Conservation (phyloP, 148 eudicot genomes). For the Cornus suecica region DNA sequence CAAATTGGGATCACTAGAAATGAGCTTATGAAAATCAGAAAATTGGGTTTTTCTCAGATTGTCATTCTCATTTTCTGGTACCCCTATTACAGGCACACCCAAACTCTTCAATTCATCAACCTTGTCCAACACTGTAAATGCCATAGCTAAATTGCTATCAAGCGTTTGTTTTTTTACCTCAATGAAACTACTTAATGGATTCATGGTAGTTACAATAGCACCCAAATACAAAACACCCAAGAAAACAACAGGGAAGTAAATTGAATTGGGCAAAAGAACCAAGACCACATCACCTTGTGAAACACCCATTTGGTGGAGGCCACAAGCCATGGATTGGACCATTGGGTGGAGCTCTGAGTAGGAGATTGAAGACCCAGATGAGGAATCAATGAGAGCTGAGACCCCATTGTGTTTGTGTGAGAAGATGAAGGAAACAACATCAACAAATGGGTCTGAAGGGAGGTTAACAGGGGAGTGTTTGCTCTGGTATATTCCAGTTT, state of each 20-base stretch:
- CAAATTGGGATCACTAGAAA: slow-evolving; percentile 30
- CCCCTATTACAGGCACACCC: slow-evolving; percentile 43
- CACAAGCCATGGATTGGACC: slow-evolving; percentile 64
- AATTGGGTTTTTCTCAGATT: slow-evolving; percentile 1
- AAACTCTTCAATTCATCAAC: slow-evolving; percentile 28
- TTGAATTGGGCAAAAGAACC: slow-evolving; percentile 67
- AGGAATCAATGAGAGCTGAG: slow-evolving; percentile 58
- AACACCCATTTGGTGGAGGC: slow-evolving; percentile 58
- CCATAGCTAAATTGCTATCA: slow-evolving; percentile 35
- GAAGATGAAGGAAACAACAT: slow-evolving; percentile 70
- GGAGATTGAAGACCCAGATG: slow-evolving; percentile 56
- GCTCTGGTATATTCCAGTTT: slow-evolving; percentile 71
- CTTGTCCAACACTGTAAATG: slow-evolving; percentile 34
- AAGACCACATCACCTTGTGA: slow-evolving; percentile 75
- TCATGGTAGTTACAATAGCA: slow-evolving; percentile 70
- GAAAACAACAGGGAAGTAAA: slow-evolving; percentile 59
- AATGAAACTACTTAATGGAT: slow-evolving; percentile 56
- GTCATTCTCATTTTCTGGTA: slow-evolving; percentile 36
- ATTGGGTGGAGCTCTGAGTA: slow-evolving; percentile 44
- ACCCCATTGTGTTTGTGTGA: slow-evolving; percentile 46
- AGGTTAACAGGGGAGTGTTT: slow-evolving; percentile 46
- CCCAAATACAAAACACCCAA: slow-evolving; percentile 67
- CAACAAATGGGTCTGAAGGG: slow-evolving; percentile 63
- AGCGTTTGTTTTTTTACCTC: slow-evolving; percentile 67
- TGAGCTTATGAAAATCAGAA: slow-evolving; percentile 36